Percentiles rank a stretch among this genome's conserved stretches.
Evolutionary conservation across 306 rosid species (phyloP).

Genomic region (Mimosa bimucronata): DNA sequence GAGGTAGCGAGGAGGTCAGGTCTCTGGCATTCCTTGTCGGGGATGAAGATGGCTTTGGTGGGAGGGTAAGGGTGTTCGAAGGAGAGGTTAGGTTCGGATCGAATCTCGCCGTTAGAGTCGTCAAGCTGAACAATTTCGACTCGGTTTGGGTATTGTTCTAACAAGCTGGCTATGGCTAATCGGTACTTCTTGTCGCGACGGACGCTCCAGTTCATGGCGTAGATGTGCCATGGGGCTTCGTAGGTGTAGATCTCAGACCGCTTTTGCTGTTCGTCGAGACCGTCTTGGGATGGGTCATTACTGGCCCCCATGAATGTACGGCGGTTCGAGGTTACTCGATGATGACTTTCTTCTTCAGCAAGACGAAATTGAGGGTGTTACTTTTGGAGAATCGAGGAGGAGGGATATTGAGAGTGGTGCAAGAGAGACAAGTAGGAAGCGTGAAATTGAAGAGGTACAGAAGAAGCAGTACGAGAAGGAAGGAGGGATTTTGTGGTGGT

Average conservation of each 20-base stretch:
- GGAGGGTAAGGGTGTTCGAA: slow-evolving; percentile 97
- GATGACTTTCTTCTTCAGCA: not conserved
- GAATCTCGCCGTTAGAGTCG: slow-evolving; percentile 92
- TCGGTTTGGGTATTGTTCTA: slow-evolving; percentile 78
- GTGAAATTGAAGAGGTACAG: not conserved
- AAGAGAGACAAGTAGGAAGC: not conserved
- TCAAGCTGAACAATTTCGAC: slow-evolving; percentile 98
- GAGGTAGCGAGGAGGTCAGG: slow-evolving; percentile 98
- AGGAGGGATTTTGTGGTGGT: not conserved
- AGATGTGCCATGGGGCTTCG: slow-evolving; percentile 96
- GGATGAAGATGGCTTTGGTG: slow-evolving; percentile 91
- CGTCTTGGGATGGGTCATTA: slow-evolving; percentile 80
- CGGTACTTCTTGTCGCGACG: slow-evolving; percentile 98
- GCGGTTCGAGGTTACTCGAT: not conserved
- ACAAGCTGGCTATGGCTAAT: slow-evolving; percentile 77
- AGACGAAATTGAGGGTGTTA: not conserved
- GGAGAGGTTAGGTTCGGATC: slow-evolving; percentile 76
- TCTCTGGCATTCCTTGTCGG: slow-evolving; percentile 89
- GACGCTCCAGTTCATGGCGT: slow-evolving; percentile 99
- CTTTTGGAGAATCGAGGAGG: not conserved
- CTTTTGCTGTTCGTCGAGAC: slow-evolving; percentile 90
- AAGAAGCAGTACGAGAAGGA: not conserved
- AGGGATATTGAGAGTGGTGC: not conserved
- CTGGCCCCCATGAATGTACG: slow-evolving; percentile 62
- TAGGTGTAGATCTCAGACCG: slow-evolving; percentile 97